Evolutionary conservation across 108 stramenopile species (phyloP).

Genomic region (Craspedostauros australis): DNA sequence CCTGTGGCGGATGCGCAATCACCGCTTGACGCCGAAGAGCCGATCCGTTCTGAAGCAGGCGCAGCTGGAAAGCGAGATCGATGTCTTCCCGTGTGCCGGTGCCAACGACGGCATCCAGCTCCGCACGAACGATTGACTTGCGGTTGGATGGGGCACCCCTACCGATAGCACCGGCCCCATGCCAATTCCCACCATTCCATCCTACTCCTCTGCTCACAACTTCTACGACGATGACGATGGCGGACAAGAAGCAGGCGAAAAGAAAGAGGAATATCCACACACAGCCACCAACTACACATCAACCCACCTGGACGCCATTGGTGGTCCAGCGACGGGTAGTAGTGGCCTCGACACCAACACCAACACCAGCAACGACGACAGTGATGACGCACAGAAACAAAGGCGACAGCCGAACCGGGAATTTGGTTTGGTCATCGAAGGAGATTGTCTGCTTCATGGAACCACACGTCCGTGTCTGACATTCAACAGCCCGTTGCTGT

Average conservation of each 20-base stretch:
- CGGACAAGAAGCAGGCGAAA: no score
- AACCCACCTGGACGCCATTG: no score
- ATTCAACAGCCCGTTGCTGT: conserved; percentile 43
- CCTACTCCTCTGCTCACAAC: no score
- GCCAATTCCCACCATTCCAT: no score
- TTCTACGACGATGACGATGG: no score
- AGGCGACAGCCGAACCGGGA: conserved; percentile 4
- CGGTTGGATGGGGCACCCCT: conserved; percentile 40
- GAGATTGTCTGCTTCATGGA: conserved; percentile 39
- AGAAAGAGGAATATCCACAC: conserved; percentile 15
- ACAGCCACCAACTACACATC: no score
- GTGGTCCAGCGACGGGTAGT: no score
- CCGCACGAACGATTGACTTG: conserved; percentile 40
- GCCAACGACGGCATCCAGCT: conserved; percentile 47
- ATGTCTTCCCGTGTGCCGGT: conserved; percentile 30
- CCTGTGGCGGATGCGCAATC: conserved; percentile 55
- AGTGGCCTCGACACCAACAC: no score
- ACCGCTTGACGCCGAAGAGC: conserved; percentile 32
- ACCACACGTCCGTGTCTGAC: conserved; percentile 44
- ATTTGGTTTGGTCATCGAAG: conserved; percentile 49
- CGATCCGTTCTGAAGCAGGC: conserved; percentile 46
- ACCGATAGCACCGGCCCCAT: no score
- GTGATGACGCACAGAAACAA: not conserved
- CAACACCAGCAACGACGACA: no score
- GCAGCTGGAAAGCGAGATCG: conserved; percentile 47